Evolutionary conservation across 2,329 filamentous ascomycete species (phyloP), one percentile per base, ranked within the genome.

Genomic region (Aspergillus spinulosporus): DNA sequence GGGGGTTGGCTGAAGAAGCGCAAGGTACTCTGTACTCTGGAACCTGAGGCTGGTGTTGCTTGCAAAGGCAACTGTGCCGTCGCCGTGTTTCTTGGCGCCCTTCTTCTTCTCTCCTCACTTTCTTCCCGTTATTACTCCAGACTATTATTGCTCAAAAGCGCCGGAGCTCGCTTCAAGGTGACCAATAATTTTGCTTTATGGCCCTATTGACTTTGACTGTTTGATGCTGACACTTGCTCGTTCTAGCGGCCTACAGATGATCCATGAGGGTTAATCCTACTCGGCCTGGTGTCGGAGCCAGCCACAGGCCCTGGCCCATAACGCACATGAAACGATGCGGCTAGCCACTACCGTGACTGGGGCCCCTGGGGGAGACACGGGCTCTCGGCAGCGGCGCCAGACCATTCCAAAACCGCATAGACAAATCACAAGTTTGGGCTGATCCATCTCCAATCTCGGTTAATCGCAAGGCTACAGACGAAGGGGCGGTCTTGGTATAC

Each of bases 401-500:
- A 21, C 21, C 21, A 21, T 21, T 21, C 21, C 21, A 34, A 44
- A 37, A n/a, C 34, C 43, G 14, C 29, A 54, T 36, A 40, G n/a
- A 37, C 26, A 44, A 21, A n/a, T 39, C 47, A 31, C 36, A 44
- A 49, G 40, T 42, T 9, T 21, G 28, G 42, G 51, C 34, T 42
- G 58, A 59, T 47, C 48, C 28, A 9, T 42, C 28, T 40, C 45
- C 43, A 37, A 21, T 52, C 44, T 52, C 45, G 52, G 48, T 45
- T 47, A 50, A 46, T 29, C 43, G 47, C n/a, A 34, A 44, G 52
- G 15, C 49, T 49, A 42, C 36, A 48, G n/a, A 47, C 8, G 29
- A n/a, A 14, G 28, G 21, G 39, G 42, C 15, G 14, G 31, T 11
- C 7, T 31, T 46, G 26, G 42, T 15, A 26, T 52, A 31, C 54